Base-by-base conservation (phyloP, 495 filamentous ascomycete genomes). In the Penicillium nucicola region DNA sequence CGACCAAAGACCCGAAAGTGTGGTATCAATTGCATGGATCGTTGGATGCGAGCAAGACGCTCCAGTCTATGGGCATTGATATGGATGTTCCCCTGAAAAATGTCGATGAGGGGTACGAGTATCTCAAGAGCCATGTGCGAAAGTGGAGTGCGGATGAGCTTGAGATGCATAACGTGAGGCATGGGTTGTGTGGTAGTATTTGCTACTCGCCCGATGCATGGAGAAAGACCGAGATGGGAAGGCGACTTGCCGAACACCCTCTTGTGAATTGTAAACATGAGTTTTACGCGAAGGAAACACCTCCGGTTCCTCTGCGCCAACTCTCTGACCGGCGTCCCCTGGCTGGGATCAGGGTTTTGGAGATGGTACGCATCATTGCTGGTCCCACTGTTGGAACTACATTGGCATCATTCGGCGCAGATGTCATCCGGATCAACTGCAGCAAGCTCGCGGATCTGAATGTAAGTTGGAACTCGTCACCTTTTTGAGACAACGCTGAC, bases 301-400 rank as follows among this genome's bases (percentile, higher is more conserved):
- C 57, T 25, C 14, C 53, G 1, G 45, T 47, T 3, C 57, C 58
- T 5, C 22, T 60, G 2, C 42, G 38, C 7, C 49, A 39, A 9
- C 5, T 41, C 1, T 9, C 37, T 5, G 61, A 69, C 49, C 42
- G 43, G 9, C 51, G 69, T 17, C 81, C 82, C 1, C 59, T 87
- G 12, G 78, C 77, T 0, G 80, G 81, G 0, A 61, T 85, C 34
- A 86, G 84, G 58, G 72, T 85, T 4, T 59, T 86, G 14, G 82
- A 84, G 41, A 63, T 84, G 33, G 79, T 80, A 2, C 65, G 82
- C 18, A 76, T 84, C n/a, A 84, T 85, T 46, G 81, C 83, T 11
- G 81, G 77, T 0, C 82, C 82, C 0, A 65, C 74, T 4, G 72
- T 85, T 20, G 75, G 74, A 1, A 61, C 70, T 11, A 75, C 72